These are phyloP conservation scores for Dacryopinax primogenitus DNA, from an alignment of 768 basidiomycete genomes.

Conservation along the genomic window DNA sequence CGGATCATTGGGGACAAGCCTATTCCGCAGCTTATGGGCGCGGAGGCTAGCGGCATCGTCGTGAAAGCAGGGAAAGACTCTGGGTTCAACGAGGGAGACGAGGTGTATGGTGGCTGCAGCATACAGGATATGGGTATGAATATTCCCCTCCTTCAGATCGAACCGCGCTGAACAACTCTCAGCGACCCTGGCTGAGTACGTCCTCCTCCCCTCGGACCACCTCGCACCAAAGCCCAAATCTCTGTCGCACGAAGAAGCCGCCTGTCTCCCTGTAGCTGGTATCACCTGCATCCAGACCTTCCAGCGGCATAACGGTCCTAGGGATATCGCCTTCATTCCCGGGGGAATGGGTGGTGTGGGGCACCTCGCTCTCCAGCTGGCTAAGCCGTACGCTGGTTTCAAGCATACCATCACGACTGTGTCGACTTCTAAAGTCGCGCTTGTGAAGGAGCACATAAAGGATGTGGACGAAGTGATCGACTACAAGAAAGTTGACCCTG, in stretches of 20 bases:
- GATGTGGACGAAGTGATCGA: conserved; percentile 8
- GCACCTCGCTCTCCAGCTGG: neutral
- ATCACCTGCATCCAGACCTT: neutral
- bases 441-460: neutral
- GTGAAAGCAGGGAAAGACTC: neutral
- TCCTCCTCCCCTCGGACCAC: neutral
- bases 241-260: neutral
- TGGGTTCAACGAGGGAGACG: neutral
- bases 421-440: neutral
- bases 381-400: neutral
- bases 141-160: neutral
- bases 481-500: neutral
- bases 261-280: neutral
- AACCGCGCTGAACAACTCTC: neutral
- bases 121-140: neutral
- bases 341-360: neutral
- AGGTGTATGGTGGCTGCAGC: neutral
- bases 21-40: neutral
- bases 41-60: neutral
- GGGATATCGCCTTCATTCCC: neutral
- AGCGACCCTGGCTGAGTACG: neutral
- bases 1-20: neutral
- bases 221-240: neutral
- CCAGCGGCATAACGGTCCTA: neutral
- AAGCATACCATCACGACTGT: conserved; percentile 1